Base-by-base conservation (phyloP, 2,329 filamentous ascomycete genomes). In the Pestalotiopsis sp. region DNA sequence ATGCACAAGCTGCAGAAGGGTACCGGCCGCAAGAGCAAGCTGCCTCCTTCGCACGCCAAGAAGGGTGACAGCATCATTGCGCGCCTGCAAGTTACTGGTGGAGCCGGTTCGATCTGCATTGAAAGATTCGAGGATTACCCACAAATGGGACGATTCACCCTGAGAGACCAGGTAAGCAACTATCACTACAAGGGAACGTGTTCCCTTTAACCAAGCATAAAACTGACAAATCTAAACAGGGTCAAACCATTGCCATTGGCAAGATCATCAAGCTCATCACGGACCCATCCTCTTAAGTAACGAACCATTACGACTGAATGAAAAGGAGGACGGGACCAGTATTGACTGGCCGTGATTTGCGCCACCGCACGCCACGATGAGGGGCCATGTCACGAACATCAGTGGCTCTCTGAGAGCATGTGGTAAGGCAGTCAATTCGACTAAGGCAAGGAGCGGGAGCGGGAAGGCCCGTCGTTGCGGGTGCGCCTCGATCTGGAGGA, bases 241-340 rank as follows among this genome's bases (percentile, higher is more conserved):
- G 96, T 75, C 95, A 98, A 92, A 99, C 96, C 0, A 98, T 99
- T 84, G 96, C 96, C 67, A 99, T 99, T 83, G 96, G 96, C 77
- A 99, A 99, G 88, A 97, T 99, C 80, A 98, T 94, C 69, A 98
- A 94, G 87, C 88, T 99, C 71, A 85, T 89, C 74, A 82, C 77
- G 7, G 79, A 82, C 20, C 78, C 80, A 0, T 61, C 75, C 65
- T 72, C 73, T 63, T 76, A 73, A 69, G 39, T 39, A 30, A 66
- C 38, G 38, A 48, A 70, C 56, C 26, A 68, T 66, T 24, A 65
- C 22, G 62, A 55, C 48, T 65, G 26, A n/a, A 65, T 38, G 62
- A 65, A 30, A 44, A 14, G 20, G 30, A 17, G 22, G 40, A 30
- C 14, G 9, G 61, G 61, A 6, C 40, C 26, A 58, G 26, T 10